Evolutionary conservation across 2,329 filamentous ascomycete genomes (phyloP).

Genomic region (Emericellopsis atlantica): DNA sequence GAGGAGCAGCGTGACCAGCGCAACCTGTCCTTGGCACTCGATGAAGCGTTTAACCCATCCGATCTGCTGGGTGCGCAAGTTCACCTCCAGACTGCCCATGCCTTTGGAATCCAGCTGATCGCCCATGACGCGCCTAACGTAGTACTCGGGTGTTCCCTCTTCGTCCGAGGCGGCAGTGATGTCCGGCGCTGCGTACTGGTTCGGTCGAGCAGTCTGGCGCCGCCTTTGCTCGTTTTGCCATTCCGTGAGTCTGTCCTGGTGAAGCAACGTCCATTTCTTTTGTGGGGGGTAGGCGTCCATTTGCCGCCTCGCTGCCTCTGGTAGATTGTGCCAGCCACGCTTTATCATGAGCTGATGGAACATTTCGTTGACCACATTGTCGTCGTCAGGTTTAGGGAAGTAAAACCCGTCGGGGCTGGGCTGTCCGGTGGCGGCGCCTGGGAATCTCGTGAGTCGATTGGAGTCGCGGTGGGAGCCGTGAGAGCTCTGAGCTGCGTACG

Average conservation of each 20-base stretch:
- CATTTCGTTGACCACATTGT: slow-evolving; percentile 77
- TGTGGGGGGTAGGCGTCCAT: slow-evolving; percentile 90
- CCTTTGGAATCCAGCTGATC: slow-evolving; percentile 87
- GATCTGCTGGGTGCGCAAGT: slow-evolving; percentile 88
- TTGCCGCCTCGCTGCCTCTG: slow-evolving; percentile 85
- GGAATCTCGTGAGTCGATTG: slow-evolving; percentile 43
- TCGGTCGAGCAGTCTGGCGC: slow-evolving; percentile 59
- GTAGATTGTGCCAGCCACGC: slow-evolving; percentile 91
- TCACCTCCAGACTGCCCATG: slow-evolving; percentile 85
- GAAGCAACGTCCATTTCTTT: slow-evolving; percentile 96
- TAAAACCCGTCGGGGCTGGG: slow-evolving; percentile 37
- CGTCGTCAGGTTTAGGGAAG: slow-evolving; percentile 64
- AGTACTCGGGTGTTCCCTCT: slow-evolving; percentile 96
- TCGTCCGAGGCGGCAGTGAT: slow-evolving; percentile 75
- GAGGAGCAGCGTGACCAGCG: slow-evolving; percentile 81
- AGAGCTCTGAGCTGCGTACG: slow-evolving; percentile 37
- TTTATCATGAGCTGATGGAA: slow-evolving; percentile 94
- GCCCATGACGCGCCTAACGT: slow-evolving; percentile 92
- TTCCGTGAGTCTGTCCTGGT: slow-evolving; percentile 88
- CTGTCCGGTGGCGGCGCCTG: slow-evolving; percentile 14
- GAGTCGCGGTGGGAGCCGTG: slow-evolving; percentile 40
- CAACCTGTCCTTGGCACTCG: slow-evolving; percentile 93
- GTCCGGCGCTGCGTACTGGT: slow-evolving; percentile 56
- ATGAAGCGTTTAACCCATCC: slow-evolving; percentile 96
- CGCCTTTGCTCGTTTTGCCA: slow-evolving; percentile 91